Evolutionary conservation across 768 basidiomycete genomes (phyloP).

Genomic region (Mycena belliarum): DNA sequence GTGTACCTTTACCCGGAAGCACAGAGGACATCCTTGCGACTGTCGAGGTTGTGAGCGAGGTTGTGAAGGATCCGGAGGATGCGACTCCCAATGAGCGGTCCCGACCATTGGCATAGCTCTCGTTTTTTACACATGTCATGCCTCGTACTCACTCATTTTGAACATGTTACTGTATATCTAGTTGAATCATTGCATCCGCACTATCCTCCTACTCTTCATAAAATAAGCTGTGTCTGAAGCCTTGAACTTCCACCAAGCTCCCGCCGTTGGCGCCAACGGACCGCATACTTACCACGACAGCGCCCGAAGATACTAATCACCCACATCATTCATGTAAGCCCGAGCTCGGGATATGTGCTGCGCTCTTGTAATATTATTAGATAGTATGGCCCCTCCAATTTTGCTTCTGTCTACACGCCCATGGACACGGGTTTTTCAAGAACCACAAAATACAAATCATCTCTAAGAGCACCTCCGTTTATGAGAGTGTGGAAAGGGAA

Average conservation of each 20-base stretch:
- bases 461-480: constrained; percentile 2
- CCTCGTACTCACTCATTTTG: not conserved
- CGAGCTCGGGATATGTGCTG: no score
- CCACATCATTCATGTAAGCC: no score
- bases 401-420: not conserved
- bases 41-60: not conserved
- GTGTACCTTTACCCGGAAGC: constrained; percentile 16
- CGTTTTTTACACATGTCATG: not conserved
- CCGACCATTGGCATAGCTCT: constrained; percentile 2
- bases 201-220: no score
- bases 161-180: constrained; percentile 12
- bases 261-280: no score
- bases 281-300: no score
- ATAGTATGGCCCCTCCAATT: no score
- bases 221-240: no score
- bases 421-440: constrained; percentile 1
- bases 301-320: no score
- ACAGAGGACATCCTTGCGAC: constrained; percentile 10
- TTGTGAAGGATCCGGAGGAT: not conserved
- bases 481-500: not conserved
- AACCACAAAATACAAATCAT: constrained; percentile 7
- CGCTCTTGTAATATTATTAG: not conserved
- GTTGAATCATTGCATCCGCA: constrained; percentile 9
- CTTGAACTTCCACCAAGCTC: no score
- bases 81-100: constrained; percentile 8